Evolutionary conservation across 2,329 filamentous ascomycete genomes (phyloP), one percentile per base, ranked within the genome.

Genomic region (Dothistroma septosporum): DNA sequence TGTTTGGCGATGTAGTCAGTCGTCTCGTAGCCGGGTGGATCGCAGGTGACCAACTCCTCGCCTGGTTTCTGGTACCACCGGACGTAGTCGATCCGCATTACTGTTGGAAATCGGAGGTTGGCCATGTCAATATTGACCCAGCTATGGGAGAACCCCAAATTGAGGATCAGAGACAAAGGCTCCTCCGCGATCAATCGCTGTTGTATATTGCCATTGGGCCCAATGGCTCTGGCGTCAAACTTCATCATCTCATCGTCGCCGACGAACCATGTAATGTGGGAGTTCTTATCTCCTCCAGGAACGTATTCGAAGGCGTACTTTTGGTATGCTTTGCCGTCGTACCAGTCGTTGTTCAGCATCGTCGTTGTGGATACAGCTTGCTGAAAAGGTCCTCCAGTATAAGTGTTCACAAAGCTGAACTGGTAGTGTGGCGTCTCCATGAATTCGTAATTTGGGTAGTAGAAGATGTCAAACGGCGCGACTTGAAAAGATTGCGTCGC

Each of bases 341-440:
- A 85, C 83, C 82, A 85, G 10, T 77, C 66, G 61, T 80, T 81
- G 69, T 84, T 84, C 11, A 85, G 73, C 54, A 79, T 77, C 0
- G 81, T 82, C 11, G 81, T 81, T 6, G 77, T 80, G n/a, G 79
- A 82, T 12, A 85, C 76, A 33, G 82, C 82, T 70, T 85, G 81
- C 66, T 85, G 82, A 62, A 75, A 84, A 1, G 80, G 80, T 0
- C 82, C 82, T 19, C 83, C 82, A 31, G 77, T 78, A 64, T 83
- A 85, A 1, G 74, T 72, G 62, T 85, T 85, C 60, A 82, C 76
- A 37, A 67, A 65, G 16, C 79, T 81, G 35, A 79, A 72, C 5
- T 76, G 73, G 62, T 79, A 77, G 64, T 83, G 76, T 1, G 80
- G 81, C 21, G 80, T 81, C 16, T 78, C 76, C 60, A 82, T 77